A percentile compares a stretch with the other conserved stretches of the same genome.
Conservation (phyloP, 306 rosid genomes). For the Quercus cerris region DNA sequence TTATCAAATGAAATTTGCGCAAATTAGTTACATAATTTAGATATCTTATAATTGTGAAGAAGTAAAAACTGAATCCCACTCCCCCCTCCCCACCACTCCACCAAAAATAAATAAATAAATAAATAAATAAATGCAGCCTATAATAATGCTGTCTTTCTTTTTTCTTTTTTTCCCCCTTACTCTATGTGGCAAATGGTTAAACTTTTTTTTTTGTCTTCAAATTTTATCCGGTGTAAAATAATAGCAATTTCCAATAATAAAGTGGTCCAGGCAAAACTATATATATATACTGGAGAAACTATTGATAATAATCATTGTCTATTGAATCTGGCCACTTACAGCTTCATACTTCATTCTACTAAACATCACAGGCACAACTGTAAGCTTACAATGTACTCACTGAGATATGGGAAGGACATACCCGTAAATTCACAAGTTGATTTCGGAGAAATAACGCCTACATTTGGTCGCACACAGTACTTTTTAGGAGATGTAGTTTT, state of each 20-base stretch:
- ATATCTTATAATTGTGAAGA: neutral
- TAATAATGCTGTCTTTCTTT: neutral
- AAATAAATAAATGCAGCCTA: neutral
- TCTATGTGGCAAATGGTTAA: neutral
- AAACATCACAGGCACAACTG: neutral
- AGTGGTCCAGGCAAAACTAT: neutral
- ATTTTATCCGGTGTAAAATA: neutral
- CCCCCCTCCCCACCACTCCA: too few relatives aligned
- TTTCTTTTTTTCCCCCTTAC: neutral
- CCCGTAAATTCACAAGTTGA: conserved; percentile 72
- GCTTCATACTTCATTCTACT: neutral
- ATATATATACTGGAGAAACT: neutral
- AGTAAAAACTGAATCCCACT: neutral
- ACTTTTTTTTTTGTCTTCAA: neutral
- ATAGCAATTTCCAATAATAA: neutral
- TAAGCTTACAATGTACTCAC: neutral
- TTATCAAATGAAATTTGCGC: neutral
- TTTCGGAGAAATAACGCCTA: conserved; percentile 71
- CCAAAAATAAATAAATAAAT: neutral
- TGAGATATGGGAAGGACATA: conserved; percentile 21
- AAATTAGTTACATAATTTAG: neutral
- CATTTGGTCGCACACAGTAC: conserved; percentile 89
- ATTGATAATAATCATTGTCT: neutral
- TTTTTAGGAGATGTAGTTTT: conserved; percentile 93
- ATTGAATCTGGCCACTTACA: neutral